phyloP scores from a whole-genome alignment of 441 rosid species.

The Erysimum pusillum region DNA sequence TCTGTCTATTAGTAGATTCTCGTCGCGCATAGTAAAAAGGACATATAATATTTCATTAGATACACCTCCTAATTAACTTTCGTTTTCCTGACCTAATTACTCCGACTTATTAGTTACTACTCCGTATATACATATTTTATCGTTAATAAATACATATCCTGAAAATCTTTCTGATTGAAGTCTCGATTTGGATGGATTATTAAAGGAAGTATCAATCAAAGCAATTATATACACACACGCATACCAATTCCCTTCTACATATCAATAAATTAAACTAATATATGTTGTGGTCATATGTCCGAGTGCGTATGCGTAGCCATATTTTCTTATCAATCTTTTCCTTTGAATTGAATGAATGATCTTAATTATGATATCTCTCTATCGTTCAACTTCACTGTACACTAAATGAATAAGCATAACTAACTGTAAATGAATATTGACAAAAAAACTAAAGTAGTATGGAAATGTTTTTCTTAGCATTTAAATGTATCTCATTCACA shows the following conservation, averaged over 20 bases:
- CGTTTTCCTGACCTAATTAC: constrained; percentile 20
- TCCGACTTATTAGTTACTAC: constrained; percentile 9
- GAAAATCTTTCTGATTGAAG: neutral
- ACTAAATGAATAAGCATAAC: neutral
- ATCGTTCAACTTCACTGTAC: neutral
- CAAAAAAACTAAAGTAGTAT: no score
- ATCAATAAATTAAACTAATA: neutral
- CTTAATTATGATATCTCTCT: neutral
- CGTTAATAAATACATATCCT: neutral
- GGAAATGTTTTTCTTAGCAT: no score
- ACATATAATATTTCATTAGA: constrained; percentile 9
- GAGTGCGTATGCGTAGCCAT: neutral
- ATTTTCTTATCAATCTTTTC: neutral
- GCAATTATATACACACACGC: neutral
- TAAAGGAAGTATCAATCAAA: neutral
- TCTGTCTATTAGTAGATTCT: constrained; percentile 40
- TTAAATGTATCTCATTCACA: no score
- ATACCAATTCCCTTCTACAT: neutral
- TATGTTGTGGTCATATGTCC: neutral
- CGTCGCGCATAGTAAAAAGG: constrained; percentile 26
- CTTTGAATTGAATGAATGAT: neutral
- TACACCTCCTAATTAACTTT: constrained; percentile 21
- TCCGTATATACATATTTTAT: no score
- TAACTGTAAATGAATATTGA: neutral
- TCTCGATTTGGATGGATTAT: neutral